Base-by-base conservation (phyloP, 306 rosid genomes). In the Aeschynomene evenia region DNA sequence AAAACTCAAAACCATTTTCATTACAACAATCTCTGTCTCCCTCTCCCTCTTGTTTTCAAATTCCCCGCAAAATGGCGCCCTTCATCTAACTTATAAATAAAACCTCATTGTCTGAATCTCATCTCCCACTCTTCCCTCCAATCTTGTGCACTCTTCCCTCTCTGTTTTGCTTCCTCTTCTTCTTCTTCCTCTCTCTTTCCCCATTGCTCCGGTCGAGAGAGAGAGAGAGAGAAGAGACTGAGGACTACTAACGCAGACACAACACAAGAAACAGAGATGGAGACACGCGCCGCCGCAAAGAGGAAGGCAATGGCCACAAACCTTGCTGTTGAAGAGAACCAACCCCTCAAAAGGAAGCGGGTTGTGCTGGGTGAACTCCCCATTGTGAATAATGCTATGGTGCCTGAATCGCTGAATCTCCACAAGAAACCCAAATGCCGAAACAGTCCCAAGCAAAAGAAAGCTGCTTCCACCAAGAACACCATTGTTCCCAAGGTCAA, bases 291-390 rank as follows among this genome's bases (percentile, higher is more conserved):
- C 0, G 64, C 83, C 1, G 67, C 85, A 2, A 66, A 73, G 66
- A 90, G 84, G 74, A 84, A 81, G 75, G 78, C 76, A 1, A 52
- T 60, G 9, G 67, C 79, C 14, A 46, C 79, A 51, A 14, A 50
- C 58, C 20, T 19, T 34, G 2, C 52, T 18, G 85, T n/a, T n/a
- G n/a, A n/a, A n/a, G n/a, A 77, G 3, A 71, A 56, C 5, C 84
- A 63, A 14, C n/a, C 81, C 43, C 58, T 58, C 1, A 73, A 37
- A 0, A 90, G 80, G 63, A 84, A 80, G 65, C 85, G 94, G 1
- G 81, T 81, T 5, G 90, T 82, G 15, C 45, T 90, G 19, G 91
- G 90, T 0, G 96, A 90, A 31, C 83, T 90, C 33, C 50, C 84
- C n/a, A 84, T 82, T 11, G 20, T 72, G n/a, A 77, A 37, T 9